Evolutionary conservation across 768 basidiomycete species (phyloP), one percentile per base, ranked within the genome.

Genomic region (Leccinum truebloodii): DNA sequence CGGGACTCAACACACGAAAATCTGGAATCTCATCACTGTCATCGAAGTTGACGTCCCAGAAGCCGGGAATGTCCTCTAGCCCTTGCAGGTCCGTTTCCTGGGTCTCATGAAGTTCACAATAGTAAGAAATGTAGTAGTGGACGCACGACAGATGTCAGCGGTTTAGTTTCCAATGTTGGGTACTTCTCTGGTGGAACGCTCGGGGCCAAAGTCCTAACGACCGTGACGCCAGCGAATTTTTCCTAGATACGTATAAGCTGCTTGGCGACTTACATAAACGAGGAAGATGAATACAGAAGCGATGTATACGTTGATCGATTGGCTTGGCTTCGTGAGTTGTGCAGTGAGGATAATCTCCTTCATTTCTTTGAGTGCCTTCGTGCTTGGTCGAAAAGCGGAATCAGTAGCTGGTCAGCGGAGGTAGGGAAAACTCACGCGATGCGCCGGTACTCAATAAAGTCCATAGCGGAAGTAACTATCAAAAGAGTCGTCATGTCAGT

Each of bases 391-490:
- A 54, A 28, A 14, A 57, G 30, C 6, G 9, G 30, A 8, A 32
- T 71, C n/a, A 69, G 50, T 13, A 20, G 1, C 30, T 44, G 35
- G 26, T 56, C 7, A 39, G n/a, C 14, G 34, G 26, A 26, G 46
- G 64, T n/a, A 7, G 41, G 8, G 4, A 39, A 34, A n/a, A 4
- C 10, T 65, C 65, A 94, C 94, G 82, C 78, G 49, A 90, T 90
- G 22, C 90, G 83, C 32, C 93, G 86, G 69, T 89, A 94, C 69
- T 94, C 91, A 59, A 96, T 73, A 55, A 88, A 85, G 24, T 83
- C 80, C 66, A 85, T 73, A 69, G 94, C 92, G 1, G 91, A 92
- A 0, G 88, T 91, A 41, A 90, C 52, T 4, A 88, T 87, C 48
- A 94, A 73, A n/a, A 94, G 78, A 30, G 83, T 78, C 1, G 92